Base-by-base conservation (phyloP, 352 stramenopile species). In the Pythium rhizo-oryzae region DNA sequence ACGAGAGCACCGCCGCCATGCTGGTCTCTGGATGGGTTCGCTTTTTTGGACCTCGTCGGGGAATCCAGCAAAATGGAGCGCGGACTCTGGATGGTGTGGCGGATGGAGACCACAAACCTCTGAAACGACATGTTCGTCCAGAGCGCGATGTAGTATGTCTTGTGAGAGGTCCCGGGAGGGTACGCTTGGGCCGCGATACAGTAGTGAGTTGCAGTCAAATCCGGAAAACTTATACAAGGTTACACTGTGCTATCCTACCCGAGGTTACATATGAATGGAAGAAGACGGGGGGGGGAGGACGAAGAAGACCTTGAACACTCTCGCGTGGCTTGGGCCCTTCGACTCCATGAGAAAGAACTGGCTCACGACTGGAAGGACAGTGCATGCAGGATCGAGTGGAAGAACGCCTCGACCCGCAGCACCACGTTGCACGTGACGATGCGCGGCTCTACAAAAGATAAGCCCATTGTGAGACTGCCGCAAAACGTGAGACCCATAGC, bases 1-100 rank as follows among this genome's bases (percentile, higher is more conserved):
- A 92, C 55, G 85, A 83, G 47, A 91, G 69, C 70, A 84, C 51
- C 50, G 49, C 60, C 60, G 60, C 60, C 21, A 21, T 59, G 47
- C 24, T 30, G 11, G 30, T 47, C 41, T 47, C 19, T 58, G 55
- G 57, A 63, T 63, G 57, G 57, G n/a, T 63, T 63, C 39, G 57
- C 43, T 55, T 53, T 41, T 2, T 6, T n/a, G n/a, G 9, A 8
- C 1, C 7, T 18, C n/a, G n/a, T n/a, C n/a, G n/a, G n/a, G 30
- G 28, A 30, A 43, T 37, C 16, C 28, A 62, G 18, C 4, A 11
- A 53, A 44, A 15, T 21, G 33, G 44, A 58, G 52, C 28, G 41
- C 33, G n/a, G n/a, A 23, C 21, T 58, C 23, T 65, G 49, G 46
- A n/a, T 39, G 21, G 33, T 51, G 44, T 51, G 44, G 37, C n/a